A percentile compares a stretch with the other conserved stretches of the same genome.
These are phyloP conservation scores for Hordeum pubiflorum DNA, from an alignment of 202 grass and related monocot genomes.

Conservation along the genomic window DNA sequence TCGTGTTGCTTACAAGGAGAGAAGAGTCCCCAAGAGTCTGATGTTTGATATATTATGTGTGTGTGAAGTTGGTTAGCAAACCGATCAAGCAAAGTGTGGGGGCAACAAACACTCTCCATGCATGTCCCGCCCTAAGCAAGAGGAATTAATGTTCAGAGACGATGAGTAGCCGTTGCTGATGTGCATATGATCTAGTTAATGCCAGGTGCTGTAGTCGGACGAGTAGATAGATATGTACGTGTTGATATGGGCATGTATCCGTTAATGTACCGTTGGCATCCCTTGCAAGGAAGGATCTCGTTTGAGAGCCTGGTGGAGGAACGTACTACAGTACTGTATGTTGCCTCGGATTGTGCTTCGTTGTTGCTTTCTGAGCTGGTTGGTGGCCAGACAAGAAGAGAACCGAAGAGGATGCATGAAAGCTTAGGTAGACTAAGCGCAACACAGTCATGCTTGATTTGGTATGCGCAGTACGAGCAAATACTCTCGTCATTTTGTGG, in stretches of 20 bases:
- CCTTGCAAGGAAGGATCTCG: background rate
- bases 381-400: background rate
- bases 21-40: background rate
- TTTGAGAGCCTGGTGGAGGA: background rate
- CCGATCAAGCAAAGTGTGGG: background rate
- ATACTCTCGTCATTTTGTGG: too few relatives aligned
- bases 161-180: background rate
- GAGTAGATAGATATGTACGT: background rate
- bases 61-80: background rate
- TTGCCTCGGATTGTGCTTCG: background rate
- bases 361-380: background rate
- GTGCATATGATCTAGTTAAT: background rate
- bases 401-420: background rate
- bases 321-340: background rate
- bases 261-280: background rate
- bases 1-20: background rate
- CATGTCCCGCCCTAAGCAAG: too few relatives aligned
- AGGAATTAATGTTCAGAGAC: too few relatives aligned
- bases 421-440: background rate
- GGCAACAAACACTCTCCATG: background rate
- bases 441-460: too few relatives aligned
- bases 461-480: too few relatives aligned
- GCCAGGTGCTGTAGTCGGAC: background rate
- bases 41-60: background rate
- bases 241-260: background rate